Base-by-base conservation (phyloP, 116 monocot species). In the Papilionanthe hybrid region DNA sequence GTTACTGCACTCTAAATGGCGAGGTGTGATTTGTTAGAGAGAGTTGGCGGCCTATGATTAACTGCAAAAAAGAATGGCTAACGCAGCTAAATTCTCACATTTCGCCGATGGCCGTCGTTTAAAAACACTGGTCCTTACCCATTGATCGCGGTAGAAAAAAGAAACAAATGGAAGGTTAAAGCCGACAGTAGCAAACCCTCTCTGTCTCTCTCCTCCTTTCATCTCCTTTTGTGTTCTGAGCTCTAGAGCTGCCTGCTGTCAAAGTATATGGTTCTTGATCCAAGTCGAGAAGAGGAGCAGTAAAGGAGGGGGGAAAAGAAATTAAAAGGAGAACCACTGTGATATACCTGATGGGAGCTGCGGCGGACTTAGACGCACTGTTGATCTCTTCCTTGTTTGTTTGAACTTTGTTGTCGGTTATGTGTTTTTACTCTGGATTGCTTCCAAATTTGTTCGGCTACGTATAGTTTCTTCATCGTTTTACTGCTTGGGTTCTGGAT, bases 201-300 rank as follows among this genome's bases (percentile, higher is more conserved):
- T 32, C 32, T 32, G 1, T 32, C 5, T 30, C 69, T 37, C 32
- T 68, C 68, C 29, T 9, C 29, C 27, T 68, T 29, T 68, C 68
- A 37, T 37, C 37, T 37, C 37, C 37, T 37, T 37, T 37, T 69
- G 25, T 69, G 17, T 15, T 37, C 37, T 69, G 32, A 69, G 69
- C 69, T 69, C 4, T 17, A 69, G 69, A 37, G 69, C 69, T 69
- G 25, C 69, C 37, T 69, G 25, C 69, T 32, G 13, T 69, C 32
- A n/a, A 69, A 69, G 69, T 69, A 69, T 37, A 69, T 37, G 69
- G 69, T 32, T 69, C 69, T 69, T 32, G 69, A 69, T 69, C 69
- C 69, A 69, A 69, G 69, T 69, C 37, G 32, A 32, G 37, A 69
- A 69, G 69, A 69, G 17, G 27, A 65, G 65, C 65, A 27, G 65